A percentile compares a stretch with the other conserved stretches of the same genome.
phyloP scores from a whole-genome alignment of 768 basidiomycete genomes.

The Xerocomellus chrysenteron region DNA sequence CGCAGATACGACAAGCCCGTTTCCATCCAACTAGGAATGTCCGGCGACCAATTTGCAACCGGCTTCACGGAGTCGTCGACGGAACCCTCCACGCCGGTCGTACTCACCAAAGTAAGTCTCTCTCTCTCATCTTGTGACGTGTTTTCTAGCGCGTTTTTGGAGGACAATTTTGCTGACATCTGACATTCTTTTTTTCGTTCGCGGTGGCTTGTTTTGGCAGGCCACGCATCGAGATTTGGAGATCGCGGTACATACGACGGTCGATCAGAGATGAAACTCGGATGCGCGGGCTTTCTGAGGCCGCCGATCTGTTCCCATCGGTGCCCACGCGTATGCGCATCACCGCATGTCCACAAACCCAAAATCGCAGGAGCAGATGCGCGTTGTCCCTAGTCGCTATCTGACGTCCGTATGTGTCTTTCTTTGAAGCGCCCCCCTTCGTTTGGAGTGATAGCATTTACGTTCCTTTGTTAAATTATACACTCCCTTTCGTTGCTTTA shows the following conservation, averaged over 20 bases:
- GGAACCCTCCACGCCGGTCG: neutral
- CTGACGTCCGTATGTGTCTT: neutral
- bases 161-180: neutral
- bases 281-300: neutral
- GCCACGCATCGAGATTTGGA: constrained; percentile 5
- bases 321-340: neutral
- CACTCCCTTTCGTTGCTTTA: neutral
- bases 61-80: neutral
- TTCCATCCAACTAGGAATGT: constrained; percentile 44
- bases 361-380: neutral
- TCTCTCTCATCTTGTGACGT: neutral
- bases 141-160: neutral
- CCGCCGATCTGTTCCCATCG: neutral
- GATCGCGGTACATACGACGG: constrained; percentile 6
- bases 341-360: neutral
- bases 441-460: neutral
- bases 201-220: neutral
- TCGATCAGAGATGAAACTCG: neutral
- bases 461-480: neutral
- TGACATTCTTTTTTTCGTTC: neutral
- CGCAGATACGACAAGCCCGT: constrained; percentile 36
- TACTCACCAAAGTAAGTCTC: neutral
- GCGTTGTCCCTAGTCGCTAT: neutral
- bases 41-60: constrained; percentile 9
- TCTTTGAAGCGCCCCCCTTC: neutral